Evolutionary conservation across 2,329 filamentous ascomycete genomes (phyloP), one percentile per base, ranked within the genome.

Genomic region (Ophioceras dolichostomum): DNA sequence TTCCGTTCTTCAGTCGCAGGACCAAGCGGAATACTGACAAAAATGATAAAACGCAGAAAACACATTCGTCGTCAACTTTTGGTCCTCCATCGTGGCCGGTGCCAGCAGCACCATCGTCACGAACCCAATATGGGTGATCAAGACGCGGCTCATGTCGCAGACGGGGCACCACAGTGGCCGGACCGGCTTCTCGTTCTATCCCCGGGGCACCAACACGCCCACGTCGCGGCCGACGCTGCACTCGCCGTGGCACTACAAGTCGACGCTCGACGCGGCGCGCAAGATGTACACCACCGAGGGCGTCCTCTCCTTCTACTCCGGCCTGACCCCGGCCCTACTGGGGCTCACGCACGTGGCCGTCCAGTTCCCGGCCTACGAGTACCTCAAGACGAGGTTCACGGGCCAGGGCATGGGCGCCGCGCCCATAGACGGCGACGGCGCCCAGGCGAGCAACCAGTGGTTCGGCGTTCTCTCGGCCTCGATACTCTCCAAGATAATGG

Each of bases 71-170:
- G 74, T 89, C 50, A 86, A 85, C 53, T 81, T 91, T 46, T 88
- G 83, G 66, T 91, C 91, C 17, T 94, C 91, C 9, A 76, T 98
- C 42, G 73, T 87, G 39, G 91, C 89, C 18, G 91, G 91, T 37
- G 87, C 79, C 43, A 94, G 83, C 62, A 95, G 88, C 47, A 98
- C 91, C 4, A 71, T 96, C 44, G 83, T 81, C 44, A 98, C 91
- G 18, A 98, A 96, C 58, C 91, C 91, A 1, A 98, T 98, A 43
- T 98, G 91, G 91, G 91, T 98, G 27, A 94, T 98, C 64, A 98
- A 98, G 62, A 98, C 91, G 34, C 74, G 91, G 47, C 73, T 98
- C 49, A 96, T 96, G 91, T 94, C 91, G 27, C 91, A 96, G 63
- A 82, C 51, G 54, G 70, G 51, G 51, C 69, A 45, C 27, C 46